Percentiles rank a stretch among this genome's conserved stretches.
phyloP scores from a whole-genome alignment of 768 basidiomycete genomes.

The Candolleomyces aberdarensis region DNA sequence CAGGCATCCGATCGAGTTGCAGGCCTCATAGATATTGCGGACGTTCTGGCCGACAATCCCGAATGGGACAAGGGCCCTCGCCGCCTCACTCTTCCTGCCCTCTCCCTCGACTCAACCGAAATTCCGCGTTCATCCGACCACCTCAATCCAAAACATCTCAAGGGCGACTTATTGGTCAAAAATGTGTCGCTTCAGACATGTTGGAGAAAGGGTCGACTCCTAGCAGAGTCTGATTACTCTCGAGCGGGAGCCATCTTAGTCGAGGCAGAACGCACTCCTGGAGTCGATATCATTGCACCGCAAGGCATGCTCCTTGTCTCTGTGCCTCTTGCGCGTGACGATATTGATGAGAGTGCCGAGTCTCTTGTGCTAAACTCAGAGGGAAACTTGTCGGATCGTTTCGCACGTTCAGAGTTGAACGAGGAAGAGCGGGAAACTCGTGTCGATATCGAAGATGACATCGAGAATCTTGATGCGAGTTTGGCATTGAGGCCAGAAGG shows the following conservation, averaged over 20 bases:
- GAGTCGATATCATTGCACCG: background rate
- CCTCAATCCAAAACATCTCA: slow-evolving; percentile 24
- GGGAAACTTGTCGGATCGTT: no score
- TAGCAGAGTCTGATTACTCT: background rate
- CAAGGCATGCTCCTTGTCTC: background rate
- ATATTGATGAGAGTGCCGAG: background rate
- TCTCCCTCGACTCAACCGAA: slow-evolving; percentile 13
- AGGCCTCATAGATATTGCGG: slow-evolving; percentile 24
- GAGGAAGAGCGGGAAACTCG: background rate
- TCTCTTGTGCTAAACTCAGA: background rate
- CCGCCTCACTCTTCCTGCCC: slow-evolving; percentile 22
- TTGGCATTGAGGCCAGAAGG: background rate
- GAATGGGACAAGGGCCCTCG: slow-evolving; percentile 33
- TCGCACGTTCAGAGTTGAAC: no score
- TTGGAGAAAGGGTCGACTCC: slow-evolving; percentile 22
- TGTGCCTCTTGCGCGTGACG: background rate
- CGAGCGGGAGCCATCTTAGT: background rate
- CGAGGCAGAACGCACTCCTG: background rate
- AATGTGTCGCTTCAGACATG: slow-evolving; percentile 24
- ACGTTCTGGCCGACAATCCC: slow-evolving; percentile 30
- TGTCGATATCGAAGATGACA: background rate
- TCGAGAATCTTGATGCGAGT: background rate
- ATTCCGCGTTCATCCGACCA: slow-evolving; percentile 26
- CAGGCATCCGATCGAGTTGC: slow-evolving; percentile 23
- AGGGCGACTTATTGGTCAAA: slow-evolving; percentile 20